A percentile compares a stretch with the other conserved stretches of the same genome.
Conservation (phyloP, 2,329 filamentous ascomycete species). For the Trichoderma harzianum region DNA sequence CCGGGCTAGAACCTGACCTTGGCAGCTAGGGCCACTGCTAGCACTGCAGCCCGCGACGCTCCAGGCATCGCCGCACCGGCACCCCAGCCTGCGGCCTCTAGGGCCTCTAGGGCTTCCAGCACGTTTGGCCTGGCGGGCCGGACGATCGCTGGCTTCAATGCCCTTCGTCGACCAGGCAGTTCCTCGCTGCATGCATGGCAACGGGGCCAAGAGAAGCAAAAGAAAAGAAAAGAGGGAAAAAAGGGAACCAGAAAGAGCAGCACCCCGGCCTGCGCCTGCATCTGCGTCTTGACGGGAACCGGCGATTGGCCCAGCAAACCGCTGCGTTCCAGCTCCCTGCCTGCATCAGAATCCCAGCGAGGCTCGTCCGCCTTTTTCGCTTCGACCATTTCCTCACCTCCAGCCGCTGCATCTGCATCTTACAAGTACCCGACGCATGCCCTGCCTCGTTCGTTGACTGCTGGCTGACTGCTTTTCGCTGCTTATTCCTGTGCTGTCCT, state of each 20-base stretch:
- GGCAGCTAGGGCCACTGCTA: background rate
- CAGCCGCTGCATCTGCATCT: background rate
- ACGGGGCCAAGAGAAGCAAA: background rate
- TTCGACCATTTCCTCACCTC: background rate
- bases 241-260: background rate
- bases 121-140: constrained; percentile 12
- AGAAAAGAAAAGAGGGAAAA: background rate
- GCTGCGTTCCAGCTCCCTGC: constrained; percentile 1
- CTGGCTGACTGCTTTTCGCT: background rate
- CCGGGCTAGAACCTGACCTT: background rate
- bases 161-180: background rate
- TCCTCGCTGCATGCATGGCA: background rate
- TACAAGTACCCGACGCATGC: background rate
- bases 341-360: background rate
- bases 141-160: constrained; percentile 9
- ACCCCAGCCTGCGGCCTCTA: constrained; percentile 4
- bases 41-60: constrained; percentile 1
- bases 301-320: constrained; percentile 6
- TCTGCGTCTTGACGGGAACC: background rate
- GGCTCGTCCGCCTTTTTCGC: constrained; percentile 9
- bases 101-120: constrained; percentile 3
- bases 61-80: background rate
- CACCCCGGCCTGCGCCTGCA: background rate
- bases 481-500: background rate
- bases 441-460: background rate